phyloP scores from a whole-genome alignment of 208 protist genomes.

The Leptomonas pyrrhocoris region DNA sequence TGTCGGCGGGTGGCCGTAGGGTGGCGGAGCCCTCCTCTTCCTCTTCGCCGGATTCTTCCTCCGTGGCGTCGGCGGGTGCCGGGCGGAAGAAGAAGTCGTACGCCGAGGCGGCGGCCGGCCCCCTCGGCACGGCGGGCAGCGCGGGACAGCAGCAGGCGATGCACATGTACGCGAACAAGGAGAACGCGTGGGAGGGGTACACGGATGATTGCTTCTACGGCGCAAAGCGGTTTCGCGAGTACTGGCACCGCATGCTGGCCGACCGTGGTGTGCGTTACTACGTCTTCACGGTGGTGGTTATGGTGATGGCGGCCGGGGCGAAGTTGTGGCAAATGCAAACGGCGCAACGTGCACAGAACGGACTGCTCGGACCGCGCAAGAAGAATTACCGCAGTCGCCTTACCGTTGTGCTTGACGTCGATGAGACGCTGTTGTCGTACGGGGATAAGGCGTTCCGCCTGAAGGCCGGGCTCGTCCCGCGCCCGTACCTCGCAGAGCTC shows the following conservation, averaged over 20 bases:
- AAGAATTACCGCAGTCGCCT: slow-evolving; percentile 82
- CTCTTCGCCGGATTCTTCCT: background rate
- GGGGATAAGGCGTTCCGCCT: slow-evolving; percentile 91
- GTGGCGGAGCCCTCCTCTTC: background rate
- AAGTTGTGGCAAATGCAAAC: slow-evolving; percentile 76
- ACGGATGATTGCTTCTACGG: slow-evolving; percentile 86
- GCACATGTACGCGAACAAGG: slow-evolving; percentile 91
- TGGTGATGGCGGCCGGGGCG: slow-evolving; percentile 45
- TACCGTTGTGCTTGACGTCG: slow-evolving; percentile 87
- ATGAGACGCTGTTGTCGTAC: slow-evolving; percentile 91
- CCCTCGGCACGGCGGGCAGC: slow-evolving; percentile 26
- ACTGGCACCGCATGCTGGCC: slow-evolving; percentile 65
- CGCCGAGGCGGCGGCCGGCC: slow-evolving; percentile 34
- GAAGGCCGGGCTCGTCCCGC: slow-evolving; percentile 77
- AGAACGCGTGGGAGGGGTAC: slow-evolving; percentile 83
- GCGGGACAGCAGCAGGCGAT: slow-evolving; percentile 34
- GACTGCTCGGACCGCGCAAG: slow-evolving; percentile 83
- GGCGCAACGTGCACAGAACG: slow-evolving; percentile 40
- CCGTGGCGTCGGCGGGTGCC: background rate
- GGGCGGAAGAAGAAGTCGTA: slow-evolving; percentile 28
- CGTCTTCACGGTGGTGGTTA: slow-evolving; percentile 66
- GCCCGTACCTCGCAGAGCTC: slow-evolving; percentile 85
- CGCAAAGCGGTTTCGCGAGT: slow-evolving; percentile 79
- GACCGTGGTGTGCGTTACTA: slow-evolving; percentile 85
- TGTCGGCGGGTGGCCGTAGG: slow-evolving; percentile 23